These are phyloP conservation scores for Sporothrix brasiliensis DNA, from an alignment of 2,329 filamentous ascomycete genomes.

Conservation along the genomic window DNA sequence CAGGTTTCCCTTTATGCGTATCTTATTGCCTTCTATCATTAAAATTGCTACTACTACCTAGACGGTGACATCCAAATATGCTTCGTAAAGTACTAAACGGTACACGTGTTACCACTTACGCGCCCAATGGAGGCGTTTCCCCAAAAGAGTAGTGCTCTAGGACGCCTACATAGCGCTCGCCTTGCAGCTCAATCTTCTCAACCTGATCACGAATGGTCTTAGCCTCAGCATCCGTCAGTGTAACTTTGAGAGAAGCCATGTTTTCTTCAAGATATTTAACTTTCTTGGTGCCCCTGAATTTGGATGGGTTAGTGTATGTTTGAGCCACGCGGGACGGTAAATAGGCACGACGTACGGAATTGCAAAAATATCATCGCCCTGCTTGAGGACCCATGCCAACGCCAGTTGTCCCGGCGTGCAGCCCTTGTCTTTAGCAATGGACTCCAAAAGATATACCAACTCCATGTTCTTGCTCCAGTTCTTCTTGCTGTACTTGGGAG, in stretches of 20 bases:
- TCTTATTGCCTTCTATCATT: too few relatives aligned
- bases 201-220: slow-evolving; percentile 16
- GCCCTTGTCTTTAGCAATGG: slow-evolving; percentile 17
- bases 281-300: slow-evolving; percentile 8
- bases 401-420: slow-evolving; percentile 21
- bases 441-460: background rate
- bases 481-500: slow-evolving; percentile 13
- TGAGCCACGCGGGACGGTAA: too few relatives aligned
- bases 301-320: background rate
- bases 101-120: background rate
- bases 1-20: background rate
- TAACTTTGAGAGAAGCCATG: background rate
- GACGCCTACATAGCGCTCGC: background rate
- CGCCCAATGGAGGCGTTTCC: background rate
- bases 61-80: background rate
- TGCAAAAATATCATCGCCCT: slow-evolving; percentile 21
- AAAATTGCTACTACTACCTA: too few relatives aligned
- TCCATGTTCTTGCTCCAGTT: slow-evolving; percentile 23
- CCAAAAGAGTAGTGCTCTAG: slow-evolving; percentile 4
- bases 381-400: slow-evolving; percentile 21
- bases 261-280: slow-evolving; percentile 13
- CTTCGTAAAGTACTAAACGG: background rate
- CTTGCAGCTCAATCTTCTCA: slow-evolving; percentile 4
- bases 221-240: background rate
- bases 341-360: slow-evolving; percentile 12